Evolutionary conservation across 1,284 basidiomycete species (phyloP), one percentile per base, ranked within the genome.

Genomic region (Dichomitus squalens): DNA sequence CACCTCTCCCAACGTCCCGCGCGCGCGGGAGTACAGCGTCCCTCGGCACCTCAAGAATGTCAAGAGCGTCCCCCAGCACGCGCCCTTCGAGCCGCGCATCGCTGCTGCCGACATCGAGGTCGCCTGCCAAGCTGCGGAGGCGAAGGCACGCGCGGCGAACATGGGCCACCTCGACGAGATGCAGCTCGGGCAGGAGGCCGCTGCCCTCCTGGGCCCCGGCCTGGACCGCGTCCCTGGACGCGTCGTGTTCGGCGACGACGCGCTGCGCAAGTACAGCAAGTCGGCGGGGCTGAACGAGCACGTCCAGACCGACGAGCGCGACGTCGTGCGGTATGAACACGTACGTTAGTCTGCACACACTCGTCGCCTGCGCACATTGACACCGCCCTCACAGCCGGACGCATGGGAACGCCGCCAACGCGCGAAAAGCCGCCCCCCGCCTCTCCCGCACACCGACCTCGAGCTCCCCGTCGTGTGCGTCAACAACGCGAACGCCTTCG

Each of bases 381-480:
- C 40, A 14, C 9, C 11, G 8, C 16, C n/a, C 9, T 33, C 18
- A 4, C 18, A 46, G 49, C 49, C 49, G 6, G 35, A 38, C 36
- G 18, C 18, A 4, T 47, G 44, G 44, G 49, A 39, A 25, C 49
- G 31, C 31, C 41, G 43, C 25, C 31, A 34, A 2, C 34, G 44
- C 35, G 43, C 41, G 20, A 18, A 46, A 21, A 41, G 35, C 34
- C 20, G 44, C 5, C 43, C 23, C n/a, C 43, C 25, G 11, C 34
- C 41, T 21, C 44, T 29, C n/a, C 44, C 44, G 14, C 23, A 18
- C 21, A 39, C 43, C 12, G 43, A 51, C 29, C 27, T 40, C 34
- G 44, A 48, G 39, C 41, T 43, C 18, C 59, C 59, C 4, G 39
- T 58, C 41, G 46, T 58, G 23, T 53, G 57, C 46, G 27, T 58